Conservation (phyloP, 2,329 filamentous ascomycete genomes). For the Colletotrichum chrysophilum region DNA sequence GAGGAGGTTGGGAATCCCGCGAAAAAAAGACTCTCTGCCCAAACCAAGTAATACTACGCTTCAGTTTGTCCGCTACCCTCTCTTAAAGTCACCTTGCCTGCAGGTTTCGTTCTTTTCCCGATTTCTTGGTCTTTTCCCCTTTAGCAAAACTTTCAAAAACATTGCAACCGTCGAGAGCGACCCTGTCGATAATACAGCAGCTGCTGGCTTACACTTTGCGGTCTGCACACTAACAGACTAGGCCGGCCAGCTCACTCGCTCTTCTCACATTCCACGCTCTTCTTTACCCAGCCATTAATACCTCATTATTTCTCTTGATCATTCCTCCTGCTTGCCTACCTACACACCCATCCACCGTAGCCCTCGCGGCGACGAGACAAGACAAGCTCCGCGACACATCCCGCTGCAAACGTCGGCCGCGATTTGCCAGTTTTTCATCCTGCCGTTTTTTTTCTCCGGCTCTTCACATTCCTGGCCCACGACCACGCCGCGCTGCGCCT, state of each 20-base stretch:
- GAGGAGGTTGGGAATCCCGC: conserved; percentile 21
- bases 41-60: conserved; percentile 14
- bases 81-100: conserved; percentile 19
- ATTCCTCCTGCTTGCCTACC: not conserved
- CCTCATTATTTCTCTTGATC: conserved; percentile 7
- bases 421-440: not conserved
- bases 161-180: not conserved
- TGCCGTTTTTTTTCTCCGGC: not conserved
- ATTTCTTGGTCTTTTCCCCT: conserved; percentile 7
- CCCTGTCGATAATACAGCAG: not conserved
- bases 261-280: not conserved
- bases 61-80: not conserved
- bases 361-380: not conserved
- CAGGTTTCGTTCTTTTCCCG: conserved; percentile 2
- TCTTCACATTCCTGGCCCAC: conserved; percentile 34
- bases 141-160: not conserved
- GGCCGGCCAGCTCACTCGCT: conserved; percentile 8
- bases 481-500: conserved; percentile 27
- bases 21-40: conserved; percentile 11
- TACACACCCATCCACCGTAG: not conserved
- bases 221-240: conserved; percentile 18
- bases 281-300: conserved; percentile 2
- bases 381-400: not conserved
- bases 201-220: not conserved
- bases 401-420: not conserved